phyloP scores from a whole-genome alignment of 495 filamentous ascomycete species.

The Stereocaulon alpinum region DNA sequence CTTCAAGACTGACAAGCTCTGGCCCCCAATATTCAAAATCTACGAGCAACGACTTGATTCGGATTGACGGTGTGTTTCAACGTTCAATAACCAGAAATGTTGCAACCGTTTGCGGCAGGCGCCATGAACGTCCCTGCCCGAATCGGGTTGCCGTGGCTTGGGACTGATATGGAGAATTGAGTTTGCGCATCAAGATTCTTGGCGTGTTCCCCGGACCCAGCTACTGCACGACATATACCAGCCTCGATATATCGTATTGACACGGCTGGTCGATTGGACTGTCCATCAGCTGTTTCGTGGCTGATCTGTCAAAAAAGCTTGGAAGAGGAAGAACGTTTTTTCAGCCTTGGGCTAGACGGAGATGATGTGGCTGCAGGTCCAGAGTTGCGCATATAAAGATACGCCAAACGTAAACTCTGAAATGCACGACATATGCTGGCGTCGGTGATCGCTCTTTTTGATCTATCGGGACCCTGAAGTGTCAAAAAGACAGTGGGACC shows the following conservation, averaged over 20 bases:
- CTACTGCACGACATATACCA: constrained; percentile 3
- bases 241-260: constrained; percentile 2
- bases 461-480: neutral
- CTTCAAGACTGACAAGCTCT: neutral
- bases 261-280: neutral
- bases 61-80: neutral
- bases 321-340: neutral
- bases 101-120: neutral
- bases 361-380: neutral
- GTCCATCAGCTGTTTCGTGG: neutral
- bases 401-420: neutral
- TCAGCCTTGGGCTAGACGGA: neutral
- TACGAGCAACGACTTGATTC: neutral
- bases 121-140: neutral
- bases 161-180: neutral
- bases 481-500: neutral
- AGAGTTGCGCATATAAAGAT: constrained; percentile 1
- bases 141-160: neutral
- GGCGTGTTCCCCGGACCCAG: neutral
- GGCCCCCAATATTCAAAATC: neutral
- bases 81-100: neutral
- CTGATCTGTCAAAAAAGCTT: neutral
- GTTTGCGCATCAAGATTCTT: constrained; percentile 4
- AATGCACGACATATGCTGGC: neutral
- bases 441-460: neutral